Evolutionary conservation across 371 early-diverging fungal species (phyloP).

Genomic region (Haplosporangium sp.): DNA sequence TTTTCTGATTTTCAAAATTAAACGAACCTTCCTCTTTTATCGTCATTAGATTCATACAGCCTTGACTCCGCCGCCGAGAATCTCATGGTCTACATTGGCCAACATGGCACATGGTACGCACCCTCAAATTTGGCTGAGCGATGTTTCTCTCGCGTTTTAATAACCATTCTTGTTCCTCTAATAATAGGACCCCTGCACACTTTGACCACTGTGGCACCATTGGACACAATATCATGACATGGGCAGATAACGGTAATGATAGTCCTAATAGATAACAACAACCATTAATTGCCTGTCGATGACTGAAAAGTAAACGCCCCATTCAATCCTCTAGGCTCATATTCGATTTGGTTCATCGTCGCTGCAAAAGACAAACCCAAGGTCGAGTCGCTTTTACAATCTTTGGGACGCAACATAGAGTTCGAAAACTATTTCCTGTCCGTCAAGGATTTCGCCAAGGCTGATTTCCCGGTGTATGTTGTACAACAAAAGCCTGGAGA

Average conservation of each 20-base stretch:
- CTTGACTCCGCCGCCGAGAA: slow-evolving; percentile 41
- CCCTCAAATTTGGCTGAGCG: not conserved
- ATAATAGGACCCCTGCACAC: slow-evolving; percentile 34
- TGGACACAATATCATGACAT: slow-evolving; percentile 55
- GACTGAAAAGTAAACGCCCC: too few relatives aligned
- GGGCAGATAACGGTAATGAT: slow-evolving; percentile 41
- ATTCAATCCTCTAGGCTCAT: slow-evolving; percentile 21
- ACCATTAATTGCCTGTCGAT: not conserved
- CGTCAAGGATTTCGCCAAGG: slow-evolving; percentile 32
- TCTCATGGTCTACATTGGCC: slow-evolving; percentile 56
- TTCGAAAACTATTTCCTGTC: slow-evolving; percentile 43
- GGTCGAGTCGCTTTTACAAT: slow-evolving; percentile 22
- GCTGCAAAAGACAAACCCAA: slow-evolving; percentile 21
- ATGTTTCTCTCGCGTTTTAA: not conserved
- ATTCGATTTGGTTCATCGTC: slow-evolving; percentile 56
- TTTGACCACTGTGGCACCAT: slow-evolving; percentile 44
- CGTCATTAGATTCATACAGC: slow-evolving; percentile 7
- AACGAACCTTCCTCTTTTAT: not conserved
- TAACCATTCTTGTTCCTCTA: not conserved
- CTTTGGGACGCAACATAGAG: slow-evolving; percentile 27
- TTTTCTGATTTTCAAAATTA: not conserved
- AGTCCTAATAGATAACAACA: not conserved
- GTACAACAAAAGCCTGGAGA: slow-evolving; percentile 40
- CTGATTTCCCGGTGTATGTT: slow-evolving; percentile 41
- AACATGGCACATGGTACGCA: slow-evolving; percentile 51